Evolutionary conservation across 495 filamentous ascomycete species (phyloP), one percentile per base, ranked within the genome.

Genomic region (Penicillium odoratum): DNA sequence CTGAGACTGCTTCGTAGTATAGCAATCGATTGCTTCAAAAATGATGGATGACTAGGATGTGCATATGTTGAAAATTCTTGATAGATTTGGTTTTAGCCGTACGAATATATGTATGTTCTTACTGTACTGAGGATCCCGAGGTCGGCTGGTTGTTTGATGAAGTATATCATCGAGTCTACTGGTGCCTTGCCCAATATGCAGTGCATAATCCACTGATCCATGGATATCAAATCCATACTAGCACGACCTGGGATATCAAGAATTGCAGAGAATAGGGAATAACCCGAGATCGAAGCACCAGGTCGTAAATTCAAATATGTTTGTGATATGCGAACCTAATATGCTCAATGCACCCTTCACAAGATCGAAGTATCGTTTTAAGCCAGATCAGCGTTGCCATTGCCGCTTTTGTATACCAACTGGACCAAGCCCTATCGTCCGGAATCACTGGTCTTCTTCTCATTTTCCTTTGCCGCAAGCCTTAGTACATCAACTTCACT

Each of bases 401-500:
- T 16, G 15, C 13, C 4, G 21, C 31, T 48, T 16, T 8, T 31
- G n/a, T 0, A 21, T 11, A 26, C 6, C 31, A 18, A 51, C 7
- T 28, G 18, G 31, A 38, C 3, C 36, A 34, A 42, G 15, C 33
- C 44, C 21, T 53, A 44, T 15, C 34, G 38, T 26, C 38, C 48
- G 6, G 48, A 43, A 30, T 28, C 51, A 53, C 26, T 66, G n/a
- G 59, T 67, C 56, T 71, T 73, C 61, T 77, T 83, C 66, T 83
- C 83, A 36, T 59, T 71, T 49, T 77, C 74, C 33, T 85, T 83
- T 65, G 93, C 91, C 16, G 84, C 81, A 60, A 81, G 72, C 13
- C 85, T 85, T 67, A 97, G 78, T 5, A 87, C 66, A 30, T 86
- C 82, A 51, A 97, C 78, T 63, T 83, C 80, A 25, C 75, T 79